Conservation (phyloP, 2,329 filamentous ascomycete species). For the Chrysoporthe deuterocubensis region DNA sequence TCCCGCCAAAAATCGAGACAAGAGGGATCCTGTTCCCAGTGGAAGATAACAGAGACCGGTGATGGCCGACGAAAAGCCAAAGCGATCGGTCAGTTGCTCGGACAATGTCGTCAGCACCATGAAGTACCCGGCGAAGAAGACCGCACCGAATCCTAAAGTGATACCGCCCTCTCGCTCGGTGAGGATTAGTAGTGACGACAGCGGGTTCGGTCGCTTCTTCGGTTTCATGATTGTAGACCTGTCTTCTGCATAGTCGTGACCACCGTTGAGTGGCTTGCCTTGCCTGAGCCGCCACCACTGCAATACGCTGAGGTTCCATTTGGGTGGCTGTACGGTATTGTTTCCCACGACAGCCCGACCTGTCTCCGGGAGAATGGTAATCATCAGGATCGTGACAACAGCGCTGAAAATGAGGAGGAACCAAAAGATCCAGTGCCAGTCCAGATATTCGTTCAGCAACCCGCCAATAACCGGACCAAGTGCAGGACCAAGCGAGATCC, state of each 20-base stretch:
- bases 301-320: conserved; percentile 21
- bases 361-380: conserved; percentile 59
- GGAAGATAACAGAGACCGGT: conserved; percentile 33
- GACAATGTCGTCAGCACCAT: conserved; percentile 35
- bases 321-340: conserved; percentile 48
- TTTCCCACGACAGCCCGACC: conserved; percentile 55
- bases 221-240: conserved; percentile 10
- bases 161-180: conserved; percentile 34
- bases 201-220: conserved; percentile 33
- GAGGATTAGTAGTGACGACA: conserved; percentile 34
- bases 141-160: conserved; percentile 32
- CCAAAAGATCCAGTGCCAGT: conserved; percentile 67
- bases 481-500: conserved; percentile 51
- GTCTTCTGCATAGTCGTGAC: conserved; percentile 9
- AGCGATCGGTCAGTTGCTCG: conserved; percentile 28
- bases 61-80: conserved; percentile 29
- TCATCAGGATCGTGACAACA: conserved; percentile 47
- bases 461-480: conserved; percentile 64
- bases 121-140: conserved; percentile 36
- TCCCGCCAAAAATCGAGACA: conserved; percentile 30
- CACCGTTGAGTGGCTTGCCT: conserved; percentile 12
- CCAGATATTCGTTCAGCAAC: conserved; percentile 57
- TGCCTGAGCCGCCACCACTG: conserved; percentile 16
- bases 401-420: conserved; percentile 55
- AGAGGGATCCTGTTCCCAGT: conserved; percentile 29